Evolutionary conservation across 192 early-diverging fungal genomes (phyloP).

Genomic region (Dissophora ornata): DNA sequence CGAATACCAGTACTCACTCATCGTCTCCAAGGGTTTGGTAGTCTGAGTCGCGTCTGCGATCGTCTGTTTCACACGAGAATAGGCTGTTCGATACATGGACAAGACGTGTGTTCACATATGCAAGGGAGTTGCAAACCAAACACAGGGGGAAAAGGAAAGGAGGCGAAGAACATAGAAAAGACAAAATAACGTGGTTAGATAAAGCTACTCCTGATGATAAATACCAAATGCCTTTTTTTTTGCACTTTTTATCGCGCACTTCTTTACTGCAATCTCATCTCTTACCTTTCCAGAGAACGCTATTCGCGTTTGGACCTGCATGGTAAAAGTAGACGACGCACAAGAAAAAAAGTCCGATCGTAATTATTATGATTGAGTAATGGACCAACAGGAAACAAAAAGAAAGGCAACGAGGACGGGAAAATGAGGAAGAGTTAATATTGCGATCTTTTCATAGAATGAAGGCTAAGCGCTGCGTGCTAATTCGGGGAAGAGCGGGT

Average conservation of each 20-base stretch:
- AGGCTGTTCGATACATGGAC: conserved; percentile 10
- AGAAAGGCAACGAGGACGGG: too few relatives aligned
- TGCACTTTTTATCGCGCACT: too few relatives aligned
- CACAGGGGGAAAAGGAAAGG: not conserved
- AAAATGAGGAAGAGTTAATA: too few relatives aligned
- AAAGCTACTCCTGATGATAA: not conserved
- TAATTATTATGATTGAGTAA: too few relatives aligned
- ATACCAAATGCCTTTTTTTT: too few relatives aligned
- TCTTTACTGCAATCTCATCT: too few relatives aligned
- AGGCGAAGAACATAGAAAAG: not conserved
- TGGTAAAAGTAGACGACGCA: not conserved
- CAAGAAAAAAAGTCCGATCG: too few relatives aligned
- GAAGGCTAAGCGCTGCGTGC: too few relatives aligned
- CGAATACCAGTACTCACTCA: conserved; percentile 39
- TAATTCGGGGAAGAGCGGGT: too few relatives aligned
- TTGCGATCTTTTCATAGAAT: too few relatives aligned
- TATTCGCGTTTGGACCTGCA: conserved; percentile 27
- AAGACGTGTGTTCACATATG: not conserved
- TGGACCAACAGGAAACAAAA: too few relatives aligned
- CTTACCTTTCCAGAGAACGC: conserved; percentile 45
- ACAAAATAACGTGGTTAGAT: conserved; percentile 7
- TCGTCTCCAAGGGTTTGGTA: conserved; percentile 13
- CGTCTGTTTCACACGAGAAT: conserved; percentile 36
- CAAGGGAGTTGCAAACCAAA: not conserved
- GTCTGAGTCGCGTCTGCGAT: conserved; percentile 22